A percentile compares a stretch with the other conserved stretches of the same genome.
Evolutionary conservation across 2,329 filamentous ascomycete species (phyloP).

Genomic region (Fusarium avenaceum): DNA sequence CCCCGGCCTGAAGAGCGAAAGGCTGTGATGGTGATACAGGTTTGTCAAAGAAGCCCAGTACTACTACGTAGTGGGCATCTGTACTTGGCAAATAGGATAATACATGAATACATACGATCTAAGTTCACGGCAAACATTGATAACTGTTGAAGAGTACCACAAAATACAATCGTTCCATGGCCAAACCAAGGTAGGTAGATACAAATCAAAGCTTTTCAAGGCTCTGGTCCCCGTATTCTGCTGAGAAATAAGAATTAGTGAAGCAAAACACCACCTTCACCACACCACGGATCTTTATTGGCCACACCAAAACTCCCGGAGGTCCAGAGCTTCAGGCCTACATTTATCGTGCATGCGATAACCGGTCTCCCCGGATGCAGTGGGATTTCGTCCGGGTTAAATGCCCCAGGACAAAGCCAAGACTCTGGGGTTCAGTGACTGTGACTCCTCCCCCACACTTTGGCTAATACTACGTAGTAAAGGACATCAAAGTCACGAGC

Average conservation of each 20-base stretch:
- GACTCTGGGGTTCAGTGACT: constrained; percentile 27
- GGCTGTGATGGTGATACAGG: neutral
- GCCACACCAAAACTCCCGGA: constrained; percentile 18
- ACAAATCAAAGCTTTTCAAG: constrained; percentile 3
- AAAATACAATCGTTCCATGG: too few relatives aligned
- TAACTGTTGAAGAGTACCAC: neutral
- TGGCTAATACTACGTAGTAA: neutral
- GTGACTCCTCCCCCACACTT: constrained; percentile 37
- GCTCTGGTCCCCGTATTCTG: neutral
- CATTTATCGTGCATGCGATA: constrained; percentile 40
- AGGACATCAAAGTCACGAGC: constrained; percentile 17
- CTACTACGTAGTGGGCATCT: too few relatives aligned
- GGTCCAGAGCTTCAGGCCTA: constrained; percentile 27
- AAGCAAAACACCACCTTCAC: constrained; percentile 33
- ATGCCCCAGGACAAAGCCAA: constrained; percentile 12
- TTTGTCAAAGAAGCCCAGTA: neutral
- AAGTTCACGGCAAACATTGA: neutral
- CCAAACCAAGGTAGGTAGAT: neutral
- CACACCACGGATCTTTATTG: constrained; percentile 17
- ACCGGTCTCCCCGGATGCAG: constrained; percentile 32
- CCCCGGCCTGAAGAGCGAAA: neutral
- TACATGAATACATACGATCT: neutral
- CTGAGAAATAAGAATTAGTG: constrained; percentile 45
- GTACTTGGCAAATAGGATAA: neutral
- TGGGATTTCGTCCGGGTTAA: constrained; percentile 26